Percentiles rank a stretch among this genome's conserved stretches.
Conservation (phyloP, 352 stramenopile genomes). For the Albugo candida region DNA sequence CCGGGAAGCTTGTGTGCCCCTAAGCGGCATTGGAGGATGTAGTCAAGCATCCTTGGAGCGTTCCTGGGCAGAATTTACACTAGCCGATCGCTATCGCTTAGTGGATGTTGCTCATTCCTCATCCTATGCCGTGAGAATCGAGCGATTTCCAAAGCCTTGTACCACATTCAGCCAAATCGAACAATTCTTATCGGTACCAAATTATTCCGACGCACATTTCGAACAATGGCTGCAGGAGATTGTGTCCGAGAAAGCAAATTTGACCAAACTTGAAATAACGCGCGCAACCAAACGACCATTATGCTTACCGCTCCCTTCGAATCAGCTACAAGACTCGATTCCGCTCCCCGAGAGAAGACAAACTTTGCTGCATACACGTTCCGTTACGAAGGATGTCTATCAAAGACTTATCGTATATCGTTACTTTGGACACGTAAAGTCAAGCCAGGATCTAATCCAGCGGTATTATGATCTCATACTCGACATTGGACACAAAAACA, state of each 20-base stretch:
- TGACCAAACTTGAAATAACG: slow-evolving; percentile 24
- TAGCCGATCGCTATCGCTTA: slow-evolving; percentile 49
- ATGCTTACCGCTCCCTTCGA: too few species aligned
- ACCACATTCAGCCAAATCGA: slow-evolving; percentile 52
- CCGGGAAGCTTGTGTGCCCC: slow-evolving; percentile 11
- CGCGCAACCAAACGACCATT: slow-evolving; percentile 16
- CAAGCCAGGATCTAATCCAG: slow-evolving; percentile 44
- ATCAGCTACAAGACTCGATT: too few species aligned
- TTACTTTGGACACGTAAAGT: slow-evolving; percentile 53
- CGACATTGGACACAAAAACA: slow-evolving; percentile 39
- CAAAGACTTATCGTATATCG: slow-evolving; percentile 38
- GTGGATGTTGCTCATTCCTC: slow-evolving; percentile 51
- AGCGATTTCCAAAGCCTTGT: slow-evolving; percentile 59
- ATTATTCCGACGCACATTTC: slow-evolving; percentile 47
- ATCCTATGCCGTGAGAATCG: slow-evolving; percentile 52
- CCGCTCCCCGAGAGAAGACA: too few species aligned
- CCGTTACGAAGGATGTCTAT: slow-evolving; percentile 51
- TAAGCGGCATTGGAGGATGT: neutral
- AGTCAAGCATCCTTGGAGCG: neutral
- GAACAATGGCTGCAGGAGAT: slow-evolving; percentile 58
- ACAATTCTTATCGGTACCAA: slow-evolving; percentile 16
- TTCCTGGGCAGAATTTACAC: slow-evolving; percentile 22
- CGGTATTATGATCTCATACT: slow-evolving; percentile 68
- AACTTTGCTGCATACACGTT: slow-evolving; percentile 16
- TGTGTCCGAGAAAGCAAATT: slow-evolving; percentile 26